Evolutionary conservation across 441 rosid genomes (phyloP).

Genomic region (Sinapis alba): DNA sequence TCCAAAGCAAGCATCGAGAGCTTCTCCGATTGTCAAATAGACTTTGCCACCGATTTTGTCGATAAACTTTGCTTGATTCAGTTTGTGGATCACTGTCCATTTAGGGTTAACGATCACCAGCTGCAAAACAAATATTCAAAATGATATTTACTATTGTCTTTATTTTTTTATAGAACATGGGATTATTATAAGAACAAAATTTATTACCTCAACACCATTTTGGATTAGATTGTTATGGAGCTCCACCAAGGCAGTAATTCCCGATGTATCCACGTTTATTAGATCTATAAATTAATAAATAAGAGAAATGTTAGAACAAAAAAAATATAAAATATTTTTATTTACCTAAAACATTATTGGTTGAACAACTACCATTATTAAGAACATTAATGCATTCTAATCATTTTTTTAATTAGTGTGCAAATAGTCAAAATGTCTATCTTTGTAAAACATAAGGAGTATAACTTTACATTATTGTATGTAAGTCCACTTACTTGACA

Average conservation of each 20-base stretch:
- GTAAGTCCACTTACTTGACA: constrained; percentile 67
- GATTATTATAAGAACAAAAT: background rate
- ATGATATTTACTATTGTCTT: background rate
- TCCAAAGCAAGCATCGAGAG: constrained; percentile 51
- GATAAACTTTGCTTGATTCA: constrained; percentile 62
- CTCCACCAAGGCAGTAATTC: constrained; percentile 75
- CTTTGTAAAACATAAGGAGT: no score
- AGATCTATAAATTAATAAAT: constrained; percentile 47
- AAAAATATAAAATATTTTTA: background rate
- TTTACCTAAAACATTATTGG: no score
- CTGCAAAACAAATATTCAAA: constrained; percentile 37
- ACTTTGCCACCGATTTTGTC: constrained; percentile 63
- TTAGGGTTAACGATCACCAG: constrained; percentile 73
- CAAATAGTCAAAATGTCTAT: no score
- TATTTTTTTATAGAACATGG: no score
- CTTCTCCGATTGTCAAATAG: constrained; percentile 72
- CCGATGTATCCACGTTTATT: constrained; percentile 78
- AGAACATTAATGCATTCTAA: no score
- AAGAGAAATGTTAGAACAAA: background rate
- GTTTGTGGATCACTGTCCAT: constrained; percentile 85
- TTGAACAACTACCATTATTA: no score
- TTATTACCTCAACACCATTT: constrained; percentile 54
- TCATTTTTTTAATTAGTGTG: no score
- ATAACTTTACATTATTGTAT: background rate
- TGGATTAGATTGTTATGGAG: constrained; percentile 56